phyloP scores from a whole-genome alignment of 176 grass and related monocot genomes.

The Carex pumila region DNA sequence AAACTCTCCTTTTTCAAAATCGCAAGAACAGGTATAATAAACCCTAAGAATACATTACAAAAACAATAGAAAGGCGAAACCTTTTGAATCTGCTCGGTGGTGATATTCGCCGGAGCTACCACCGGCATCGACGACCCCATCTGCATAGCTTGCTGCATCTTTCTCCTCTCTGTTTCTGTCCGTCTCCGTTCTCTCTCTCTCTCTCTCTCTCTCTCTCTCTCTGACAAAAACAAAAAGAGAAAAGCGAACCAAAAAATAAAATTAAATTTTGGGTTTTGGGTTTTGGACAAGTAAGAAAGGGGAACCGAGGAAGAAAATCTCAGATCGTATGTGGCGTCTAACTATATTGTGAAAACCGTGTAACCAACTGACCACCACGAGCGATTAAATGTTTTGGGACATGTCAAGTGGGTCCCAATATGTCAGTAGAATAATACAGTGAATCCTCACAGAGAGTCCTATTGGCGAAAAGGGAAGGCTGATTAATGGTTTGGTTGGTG shows the following conservation, averaged over 20 bases:
- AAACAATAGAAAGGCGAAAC: slow-evolving; percentile 19
- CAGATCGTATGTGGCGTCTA: background rate
- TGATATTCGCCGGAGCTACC: slow-evolving; percentile 46
- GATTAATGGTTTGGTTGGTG: slow-evolving; percentile 16
- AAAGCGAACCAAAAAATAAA: background rate
- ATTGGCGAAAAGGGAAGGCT: background rate
- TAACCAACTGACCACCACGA: too few relatives aligned
- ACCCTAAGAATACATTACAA: background rate
- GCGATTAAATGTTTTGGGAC: too few relatives aligned
- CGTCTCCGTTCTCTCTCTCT: background rate
- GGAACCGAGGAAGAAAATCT: background rate
- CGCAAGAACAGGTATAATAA: background rate
- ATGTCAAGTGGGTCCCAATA: too few relatives aligned
- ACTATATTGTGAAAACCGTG: too few relatives aligned
- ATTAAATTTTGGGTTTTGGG: slow-evolving; percentile 24
- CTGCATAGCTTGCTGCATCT: slow-evolving; percentile 76
- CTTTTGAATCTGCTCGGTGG: slow-evolving; percentile 98
- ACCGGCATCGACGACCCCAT: slow-evolving; percentile 28
- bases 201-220: background rate
- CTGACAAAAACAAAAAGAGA: slow-evolving; percentile 8
- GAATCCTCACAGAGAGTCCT: background rate
- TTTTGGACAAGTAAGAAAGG: background rate
- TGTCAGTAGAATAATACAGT: background rate
- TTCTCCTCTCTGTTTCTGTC: background rate
- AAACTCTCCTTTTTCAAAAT: background rate